A percentile compares a stretch with the other conserved stretches of the same genome.
These are phyloP conservation scores for Phytophthora vignae DNA, from an alignment of 352 stramenopile species.

Conservation along the genomic window DNA sequence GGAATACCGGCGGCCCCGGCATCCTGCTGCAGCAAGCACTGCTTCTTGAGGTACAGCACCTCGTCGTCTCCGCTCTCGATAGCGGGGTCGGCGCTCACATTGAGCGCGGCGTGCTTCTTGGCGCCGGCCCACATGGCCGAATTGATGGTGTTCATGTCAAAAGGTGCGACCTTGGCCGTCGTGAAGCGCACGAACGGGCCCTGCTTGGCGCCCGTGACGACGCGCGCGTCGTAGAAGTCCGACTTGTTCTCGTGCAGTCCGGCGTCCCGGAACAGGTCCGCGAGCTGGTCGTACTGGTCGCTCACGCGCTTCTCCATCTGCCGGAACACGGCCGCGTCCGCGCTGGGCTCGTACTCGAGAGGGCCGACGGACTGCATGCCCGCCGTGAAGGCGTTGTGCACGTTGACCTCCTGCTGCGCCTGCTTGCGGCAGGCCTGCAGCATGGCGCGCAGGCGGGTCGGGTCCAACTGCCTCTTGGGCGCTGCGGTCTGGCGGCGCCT, in stretches of 20 bases:
- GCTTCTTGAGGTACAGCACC: constrained; percentile 36
- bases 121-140: constrained; percentile 30
- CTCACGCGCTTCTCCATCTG: constrained; percentile 30
- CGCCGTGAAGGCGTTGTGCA: background rate
- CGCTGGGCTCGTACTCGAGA: constrained; percentile 37
- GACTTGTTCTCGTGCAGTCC: constrained; percentile 30
- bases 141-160: constrained; percentile 30
- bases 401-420: constrained; percentile 12
- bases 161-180: constrained; percentile 38
- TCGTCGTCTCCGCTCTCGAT: constrained; percentile 9
- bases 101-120: constrained; percentile 34
- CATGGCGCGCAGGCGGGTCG: constrained; percentile 18
- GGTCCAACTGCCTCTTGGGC: constrained; percentile 17
- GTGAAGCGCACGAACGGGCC: constrained; percentile 47
- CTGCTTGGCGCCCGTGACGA: constrained; percentile 30
- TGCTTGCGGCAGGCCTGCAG: constrained; percentile 25
- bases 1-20: constrained; percentile 19
- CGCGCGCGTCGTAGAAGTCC: constrained; percentile 22
- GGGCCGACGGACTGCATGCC: constrained; percentile 1
- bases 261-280: constrained; percentile 36
- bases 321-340: constrained; percentile 31
- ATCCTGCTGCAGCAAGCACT: constrained; percentile 34
- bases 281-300: constrained; percentile 33
- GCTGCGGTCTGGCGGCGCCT: constrained; percentile 8
- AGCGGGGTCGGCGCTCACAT: constrained; percentile 7